Evolutionary conservation across 192 early-diverging fungal species (phyloP).

Genomic region (Blastocladiella britannica): DNA sequence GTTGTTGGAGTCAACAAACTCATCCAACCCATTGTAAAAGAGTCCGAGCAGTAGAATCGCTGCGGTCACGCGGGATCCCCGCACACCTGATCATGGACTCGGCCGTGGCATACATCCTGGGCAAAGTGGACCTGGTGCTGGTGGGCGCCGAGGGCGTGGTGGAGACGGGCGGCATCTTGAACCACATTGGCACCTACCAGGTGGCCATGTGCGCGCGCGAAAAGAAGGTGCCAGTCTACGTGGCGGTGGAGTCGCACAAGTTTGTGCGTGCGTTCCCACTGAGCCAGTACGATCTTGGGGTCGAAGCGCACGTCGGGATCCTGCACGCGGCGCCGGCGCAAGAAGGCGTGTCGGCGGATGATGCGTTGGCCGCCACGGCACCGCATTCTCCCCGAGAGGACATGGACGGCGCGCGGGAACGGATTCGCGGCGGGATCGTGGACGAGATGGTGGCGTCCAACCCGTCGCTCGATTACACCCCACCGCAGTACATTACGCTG

Average conservation of each 20-base stretch:
- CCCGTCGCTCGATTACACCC: conserved; percentile 80
- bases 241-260: conserved; percentile 91
- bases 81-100: conserved; percentile 72
- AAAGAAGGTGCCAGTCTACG: conserved; percentile 84
- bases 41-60: conserved; percentile 39
- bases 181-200: conserved; percentile 91
- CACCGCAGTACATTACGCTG: conserved; percentile 71
- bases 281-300: conserved; percentile 83
- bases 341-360: neutral
- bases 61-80: conserved; percentile 53
- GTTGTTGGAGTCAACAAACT: neutral
- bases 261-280: conserved; percentile 89
- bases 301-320: neutral
- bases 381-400: conserved; percentile 4
- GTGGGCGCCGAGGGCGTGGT: conserved; percentile 96
- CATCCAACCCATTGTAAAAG: conserved; percentile 8
- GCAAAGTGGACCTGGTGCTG: conserved; percentile 86
- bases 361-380: neutral
- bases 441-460: conserved; percentile 18
- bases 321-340: neutral
- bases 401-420: conserved; percentile 6
- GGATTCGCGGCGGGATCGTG: conserved; percentile 6
- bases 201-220: conserved; percentile 86
- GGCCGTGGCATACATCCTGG: conserved; percentile 83
- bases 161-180: conserved; percentile 92